Percentiles rank a stretch among this genome's conserved stretches.
Evolutionary conservation across 2,329 filamentous ascomycete genomes (phyloP).

Genomic region (Ophiostoma sp.): DNA sequence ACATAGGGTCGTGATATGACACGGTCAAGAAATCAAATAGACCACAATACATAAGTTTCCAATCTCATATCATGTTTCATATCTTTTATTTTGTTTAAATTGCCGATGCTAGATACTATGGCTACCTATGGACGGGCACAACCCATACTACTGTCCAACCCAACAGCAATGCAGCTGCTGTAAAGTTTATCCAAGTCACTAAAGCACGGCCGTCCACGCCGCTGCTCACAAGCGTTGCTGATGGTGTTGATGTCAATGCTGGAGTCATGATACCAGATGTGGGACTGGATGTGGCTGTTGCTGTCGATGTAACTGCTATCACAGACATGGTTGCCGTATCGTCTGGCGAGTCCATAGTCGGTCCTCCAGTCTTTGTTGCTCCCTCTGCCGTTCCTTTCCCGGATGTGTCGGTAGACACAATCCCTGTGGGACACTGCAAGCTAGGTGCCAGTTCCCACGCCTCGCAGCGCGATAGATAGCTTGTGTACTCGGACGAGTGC

Average conservation of each 20-base stretch:
- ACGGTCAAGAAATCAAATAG: neutral
- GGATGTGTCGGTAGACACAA: neutral
- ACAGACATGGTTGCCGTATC: neutral
- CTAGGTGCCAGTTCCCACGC: neutral
- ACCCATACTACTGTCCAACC: neutral
- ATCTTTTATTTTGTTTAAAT: neutral
- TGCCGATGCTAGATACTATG: neutral
- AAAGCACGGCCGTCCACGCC: neutral
- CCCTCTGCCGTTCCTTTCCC: neutral
- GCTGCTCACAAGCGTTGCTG: neutral
- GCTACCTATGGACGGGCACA: neutral
- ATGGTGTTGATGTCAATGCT: neutral
- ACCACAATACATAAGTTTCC: neutral
- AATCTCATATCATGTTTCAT: too few species aligned
- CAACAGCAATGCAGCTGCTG: neutral
- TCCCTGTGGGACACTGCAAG: neutral
- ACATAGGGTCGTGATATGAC: neutral
- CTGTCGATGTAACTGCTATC: neutral
- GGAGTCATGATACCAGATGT: neutral
- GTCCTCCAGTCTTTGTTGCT: neutral
- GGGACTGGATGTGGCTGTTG: neutral
- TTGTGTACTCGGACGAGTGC: constrained; percentile 1
- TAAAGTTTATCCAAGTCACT: neutral
- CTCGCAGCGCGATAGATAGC: constrained; percentile 1
- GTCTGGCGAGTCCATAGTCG: neutral